These are phyloP conservation scores for Polysphondylium violaceum DNA, from an alignment of 78 protist species.

Conservation along the genomic window DNA sequence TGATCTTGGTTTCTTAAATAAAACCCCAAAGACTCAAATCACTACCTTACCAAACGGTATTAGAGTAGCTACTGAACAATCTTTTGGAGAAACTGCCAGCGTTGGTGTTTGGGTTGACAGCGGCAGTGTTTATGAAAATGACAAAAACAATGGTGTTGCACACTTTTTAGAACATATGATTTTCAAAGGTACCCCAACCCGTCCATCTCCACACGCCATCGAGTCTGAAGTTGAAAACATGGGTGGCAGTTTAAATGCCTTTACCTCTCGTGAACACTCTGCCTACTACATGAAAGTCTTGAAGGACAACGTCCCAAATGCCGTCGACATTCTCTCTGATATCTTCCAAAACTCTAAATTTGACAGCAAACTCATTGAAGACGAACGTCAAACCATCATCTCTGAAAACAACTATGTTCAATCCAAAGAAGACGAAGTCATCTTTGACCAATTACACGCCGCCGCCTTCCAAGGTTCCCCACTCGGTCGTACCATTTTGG, in stretches of 20 bases:
- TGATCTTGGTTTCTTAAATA: constrained; percentile 28
- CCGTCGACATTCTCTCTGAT: constrained; percentile 93
- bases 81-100: constrained; percentile 86
- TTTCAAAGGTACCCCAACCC: constrained; percentile 95
- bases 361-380: constrained; percentile 76
- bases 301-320: constrained; percentile 88
- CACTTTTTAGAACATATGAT: constrained; percentile 98
- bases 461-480: constrained; percentile 90
- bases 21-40: constrained; percentile 79
- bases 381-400: constrained; percentile 93
- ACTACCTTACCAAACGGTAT: constrained; percentile 92
- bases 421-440: constrained; percentile 84
- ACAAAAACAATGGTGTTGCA: constrained; percentile 97
- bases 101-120: constrained; percentile 97
- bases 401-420: constrained; percentile 90
- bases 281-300: constrained; percentile 90
- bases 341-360: constrained; percentile 90
- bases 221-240: constrained; percentile 94
- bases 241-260: constrained; percentile 98
- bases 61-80: constrained; percentile 94
- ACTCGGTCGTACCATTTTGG: constrained; percentile 96
- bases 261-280: constrained; percentile 95
- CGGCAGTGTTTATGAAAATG: constrained; percentile 96
- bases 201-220: constrained; percentile 81
- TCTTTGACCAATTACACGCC: constrained; percentile 95